phyloP scores from a whole-genome alignment of 805 yeast genomes.

The Yarrowia hollandica region DNA sequence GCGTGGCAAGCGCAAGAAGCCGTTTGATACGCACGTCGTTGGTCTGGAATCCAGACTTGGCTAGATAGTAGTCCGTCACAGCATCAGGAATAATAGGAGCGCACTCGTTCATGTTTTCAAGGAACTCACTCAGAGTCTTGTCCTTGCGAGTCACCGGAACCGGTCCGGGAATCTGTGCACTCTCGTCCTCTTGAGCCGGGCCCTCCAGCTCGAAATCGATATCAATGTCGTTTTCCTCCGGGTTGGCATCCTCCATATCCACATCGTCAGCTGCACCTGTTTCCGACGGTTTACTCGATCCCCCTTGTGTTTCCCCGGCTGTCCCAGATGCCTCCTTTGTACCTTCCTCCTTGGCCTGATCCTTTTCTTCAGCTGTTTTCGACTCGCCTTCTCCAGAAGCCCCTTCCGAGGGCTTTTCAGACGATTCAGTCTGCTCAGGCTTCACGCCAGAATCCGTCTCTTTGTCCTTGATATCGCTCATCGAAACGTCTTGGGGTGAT shows the following conservation, averaged over 20 bases:
- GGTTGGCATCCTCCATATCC: conserved; percentile 29
- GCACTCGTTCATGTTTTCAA: conserved; percentile 87
- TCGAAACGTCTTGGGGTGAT: conserved; percentile 25
- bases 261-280: neutral
- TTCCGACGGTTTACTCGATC: neutral
- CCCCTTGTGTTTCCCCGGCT: neutral
- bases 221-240: conserved; percentile 27
- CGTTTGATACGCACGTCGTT: conserved; percentile 77
- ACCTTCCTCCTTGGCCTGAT: neutral
- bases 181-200: conserved; percentile 7
- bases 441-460: neutral
- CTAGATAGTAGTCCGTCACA: conserved; percentile 87
- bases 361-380: neutral
- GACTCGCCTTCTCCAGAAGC: no score
- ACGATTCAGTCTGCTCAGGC: neutral
- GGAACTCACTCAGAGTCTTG: conserved; percentile 63
- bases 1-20: conserved; percentile 89
- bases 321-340: neutral
- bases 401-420: neutral
- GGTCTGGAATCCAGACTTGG: conserved; percentile 81
- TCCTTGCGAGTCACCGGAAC: conserved; percentile 38
- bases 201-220: conserved; percentile 33
- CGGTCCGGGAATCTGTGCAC: conserved; percentile 36
- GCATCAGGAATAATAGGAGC: conserved; percentile 97
- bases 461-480: conserved; percentile 15